These are phyloP conservation scores for Esteya vermicola DNA, from an alignment of 2,329 filamentous ascomycete species.

Conservation along the genomic window DNA sequence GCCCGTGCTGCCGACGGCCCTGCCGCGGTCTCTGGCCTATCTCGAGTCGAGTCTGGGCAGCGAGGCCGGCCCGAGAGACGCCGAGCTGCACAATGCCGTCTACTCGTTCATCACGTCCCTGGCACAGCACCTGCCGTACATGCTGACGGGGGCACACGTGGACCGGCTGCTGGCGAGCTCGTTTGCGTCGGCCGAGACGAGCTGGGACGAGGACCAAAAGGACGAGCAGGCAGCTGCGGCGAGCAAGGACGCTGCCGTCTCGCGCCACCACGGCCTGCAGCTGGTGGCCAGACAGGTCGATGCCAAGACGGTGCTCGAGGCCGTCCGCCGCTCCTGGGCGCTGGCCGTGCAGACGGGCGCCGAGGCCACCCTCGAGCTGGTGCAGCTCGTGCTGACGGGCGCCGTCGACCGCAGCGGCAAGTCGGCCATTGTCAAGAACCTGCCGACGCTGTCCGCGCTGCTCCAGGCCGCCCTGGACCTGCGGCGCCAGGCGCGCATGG, in stretches of 20 bases:
- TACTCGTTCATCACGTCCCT: conserved; percentile 70
- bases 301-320: conserved; percentile 59
- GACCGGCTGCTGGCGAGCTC: conserved; percentile 59
- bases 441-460: conserved; percentile 51
- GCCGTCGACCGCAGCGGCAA: conserved; percentile 70
- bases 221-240: conserved; percentile 33
- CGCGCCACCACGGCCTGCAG: conserved; percentile 53
- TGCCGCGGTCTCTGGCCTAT: conserved; percentile 59
- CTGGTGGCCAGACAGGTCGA: conserved; percentile 67
- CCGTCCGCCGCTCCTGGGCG: conserved; percentile 58
- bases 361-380: conserved; percentile 52
- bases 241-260: conserved; percentile 49
- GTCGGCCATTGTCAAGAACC: conserved; percentile 61
- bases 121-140: conserved; percentile 74
- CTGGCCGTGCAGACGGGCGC: conserved; percentile 48
- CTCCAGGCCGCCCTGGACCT: conserved; percentile 50
- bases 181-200: conserved; percentile 52
- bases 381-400: conserved; percentile 54
- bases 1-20: conserved; percentile 61
- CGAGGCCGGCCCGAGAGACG: conserved; percentile 18
- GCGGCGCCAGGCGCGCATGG: conserved; percentile 30
- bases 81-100: conserved; percentile 64
- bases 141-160: conserved; percentile 65
- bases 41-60: conserved; percentile 49
- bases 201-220: conserved; percentile 20